Evolutionary conservation across 2,329 filamentous ascomycete species (phyloP).

Genomic region (Calonectria pseudoreteaudii): DNA sequence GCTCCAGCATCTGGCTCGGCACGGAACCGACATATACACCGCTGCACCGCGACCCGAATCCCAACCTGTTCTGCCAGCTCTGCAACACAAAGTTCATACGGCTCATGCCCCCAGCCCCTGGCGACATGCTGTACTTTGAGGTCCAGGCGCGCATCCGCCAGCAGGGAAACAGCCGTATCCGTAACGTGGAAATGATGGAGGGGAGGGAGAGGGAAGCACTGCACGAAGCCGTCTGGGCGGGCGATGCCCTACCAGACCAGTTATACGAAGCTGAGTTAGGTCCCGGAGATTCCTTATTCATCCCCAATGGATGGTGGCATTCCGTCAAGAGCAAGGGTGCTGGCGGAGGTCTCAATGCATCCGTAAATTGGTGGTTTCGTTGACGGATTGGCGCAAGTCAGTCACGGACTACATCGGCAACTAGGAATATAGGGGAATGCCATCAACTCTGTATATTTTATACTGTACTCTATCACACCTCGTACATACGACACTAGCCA

Average conservation of each 20-base stretch:
- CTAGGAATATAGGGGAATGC: neutral
- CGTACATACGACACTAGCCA: slow-evolving; percentile 14
- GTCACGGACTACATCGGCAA: neutral
- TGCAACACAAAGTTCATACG: slow-evolving; percentile 78
- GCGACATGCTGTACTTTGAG: slow-evolving; percentile 71
- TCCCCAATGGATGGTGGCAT: slow-evolving; percentile 60
- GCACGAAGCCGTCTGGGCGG: slow-evolving; percentile 77
- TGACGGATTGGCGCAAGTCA: slow-evolving; percentile 31
- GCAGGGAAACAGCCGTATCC: slow-evolving; percentile 63
- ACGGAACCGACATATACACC: slow-evolving; percentile 89
- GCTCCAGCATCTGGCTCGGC: slow-evolving; percentile 89
- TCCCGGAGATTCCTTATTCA: slow-evolving; percentile 60
- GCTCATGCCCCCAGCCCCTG: slow-evolving; percentile 74
- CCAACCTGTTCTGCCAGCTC: slow-evolving; percentile 90
- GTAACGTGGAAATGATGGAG: slow-evolving; percentile 92
- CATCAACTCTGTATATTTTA: neutral
- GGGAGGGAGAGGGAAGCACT: slow-evolving; percentile 76
- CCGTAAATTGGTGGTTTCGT: slow-evolving; percentile 61
- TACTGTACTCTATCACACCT: neutral
- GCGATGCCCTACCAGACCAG: slow-evolving; percentile 43
- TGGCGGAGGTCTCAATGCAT: slow-evolving; percentile 53
- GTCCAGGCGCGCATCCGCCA: slow-evolving; percentile 57
- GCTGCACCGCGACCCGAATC: slow-evolving; percentile 92
- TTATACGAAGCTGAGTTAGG: slow-evolving; percentile 67
- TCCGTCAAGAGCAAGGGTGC: slow-evolving; percentile 54